Evolutionary conservation across 805 yeast genomes (phyloP), one percentile per base, ranked within the genome.

Genomic region (Saturnispora saitoi): DNA sequence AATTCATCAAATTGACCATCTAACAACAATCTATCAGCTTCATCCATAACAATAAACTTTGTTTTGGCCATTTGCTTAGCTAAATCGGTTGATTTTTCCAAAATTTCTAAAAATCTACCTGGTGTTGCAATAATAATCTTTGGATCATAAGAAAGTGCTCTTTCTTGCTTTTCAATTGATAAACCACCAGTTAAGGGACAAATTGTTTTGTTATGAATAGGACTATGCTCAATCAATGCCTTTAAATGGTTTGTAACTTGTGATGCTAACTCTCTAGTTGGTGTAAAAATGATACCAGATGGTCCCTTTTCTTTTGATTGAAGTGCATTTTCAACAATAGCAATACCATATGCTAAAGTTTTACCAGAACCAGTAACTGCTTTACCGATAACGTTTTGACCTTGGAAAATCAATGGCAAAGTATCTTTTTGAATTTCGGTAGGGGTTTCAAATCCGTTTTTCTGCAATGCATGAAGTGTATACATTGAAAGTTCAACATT

Each of bases 351-450:
- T 0, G 99, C 99, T 50, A 90, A 70, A 0, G 99, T 93, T 63
- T 93, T 93, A 73, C 99, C 99, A 1, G 96, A 86, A 63, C 99
- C 99, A 1, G 99, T 93, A 10, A 93, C 83, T 14, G 99, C 99
- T 61, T 91, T 93, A 48, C 99, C 99, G 55, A 93, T 81, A 4
- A 93, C 77, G 66, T 93, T 98, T 32, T 72, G 73, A 5, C 90
- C 95, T 28, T 72, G 70, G 12, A 87, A 50, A 2, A 91, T 87
- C 26, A 72, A 58, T 2, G 98, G 96, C 48, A 93, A 81, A 9
- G 91, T 72, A 49, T 70, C 68, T 51, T 71, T 73, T 66, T 93
- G 99, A 59, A 93, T 89, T 31, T 82, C 86, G 0, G 98, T 90
- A 9, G 99, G 99, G 20, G 69, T 65, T 1, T 55, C 58, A 64